phyloP scores from a whole-genome alignment of 176 grass and related monocot species.

The Ananas comosus region DNA sequence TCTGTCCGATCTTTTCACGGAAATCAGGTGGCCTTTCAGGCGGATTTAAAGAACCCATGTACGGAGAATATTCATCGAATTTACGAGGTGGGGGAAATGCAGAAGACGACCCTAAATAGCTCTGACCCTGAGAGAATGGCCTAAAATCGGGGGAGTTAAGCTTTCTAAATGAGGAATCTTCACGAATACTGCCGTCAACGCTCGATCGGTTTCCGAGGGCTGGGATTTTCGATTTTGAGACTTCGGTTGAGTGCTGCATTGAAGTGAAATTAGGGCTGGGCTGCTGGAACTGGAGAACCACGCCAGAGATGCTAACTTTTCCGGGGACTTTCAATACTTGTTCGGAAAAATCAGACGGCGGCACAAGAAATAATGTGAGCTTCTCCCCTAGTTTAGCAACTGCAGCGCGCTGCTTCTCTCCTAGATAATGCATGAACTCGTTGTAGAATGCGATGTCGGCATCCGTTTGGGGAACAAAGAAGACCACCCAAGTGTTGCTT shows the following conservation, averaged over 20 bases:
- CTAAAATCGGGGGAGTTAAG: slow-evolving; percentile 31
- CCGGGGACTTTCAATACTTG: slow-evolving; percentile 84
- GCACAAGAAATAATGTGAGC: slow-evolving; percentile 83
- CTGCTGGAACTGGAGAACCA: slow-evolving; percentile 75
- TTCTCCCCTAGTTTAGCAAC: slow-evolving; percentile 86
- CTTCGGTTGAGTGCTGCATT: slow-evolving; percentile 25
- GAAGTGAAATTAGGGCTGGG: slow-evolving; percentile 38
- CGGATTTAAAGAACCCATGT: slow-evolving; percentile 26
- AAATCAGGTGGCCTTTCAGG: slow-evolving; percentile 28
- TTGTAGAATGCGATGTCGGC: slow-evolving; percentile 73
- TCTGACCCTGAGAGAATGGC: slow-evolving; percentile 31
- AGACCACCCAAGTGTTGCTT: slow-evolving; percentile 74
- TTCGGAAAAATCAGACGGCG: slow-evolving; percentile 92
- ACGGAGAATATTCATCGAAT: slow-evolving; percentile 28
- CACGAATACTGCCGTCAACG: slow-evolving; percentile 14
- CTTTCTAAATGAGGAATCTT: slow-evolving; percentile 29
- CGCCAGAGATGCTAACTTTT: slow-evolving; percentile 93
- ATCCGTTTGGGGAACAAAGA: slow-evolving; percentile 96
- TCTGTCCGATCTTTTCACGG: slow-evolving; percentile 15
- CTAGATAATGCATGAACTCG: slow-evolving; percentile 96
- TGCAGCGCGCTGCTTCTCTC: slow-evolving; percentile 86
- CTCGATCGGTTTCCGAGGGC: slow-evolving; percentile 20
- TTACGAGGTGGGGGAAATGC: slow-evolving; percentile 27
- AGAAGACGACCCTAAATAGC: slow-evolving; percentile 33
- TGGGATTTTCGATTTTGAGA: slow-evolving; percentile 16